A percentile compares a stretch with the other conserved stretches of the same genome.
phyloP scores from a whole-genome alignment of 73 alveolate genomes.

The Stentor roeselii region DNA sequence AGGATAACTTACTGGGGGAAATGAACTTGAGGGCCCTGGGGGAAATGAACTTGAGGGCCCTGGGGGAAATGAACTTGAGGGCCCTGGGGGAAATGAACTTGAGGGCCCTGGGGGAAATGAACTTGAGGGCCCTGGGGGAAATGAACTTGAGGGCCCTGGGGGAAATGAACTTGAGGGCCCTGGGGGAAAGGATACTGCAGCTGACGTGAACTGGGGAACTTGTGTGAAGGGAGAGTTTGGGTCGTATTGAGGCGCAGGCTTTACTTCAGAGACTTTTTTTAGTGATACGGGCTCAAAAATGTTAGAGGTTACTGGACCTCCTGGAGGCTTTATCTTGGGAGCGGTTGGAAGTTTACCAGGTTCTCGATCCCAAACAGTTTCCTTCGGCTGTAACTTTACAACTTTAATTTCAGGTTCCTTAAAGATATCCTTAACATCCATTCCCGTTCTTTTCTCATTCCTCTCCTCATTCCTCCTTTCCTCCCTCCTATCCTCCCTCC shows the following conservation, averaged over 20 bases:
- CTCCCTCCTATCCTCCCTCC: background rate
- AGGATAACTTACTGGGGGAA: background rate
- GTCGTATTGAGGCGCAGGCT: no score
- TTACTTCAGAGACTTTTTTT: background rate
- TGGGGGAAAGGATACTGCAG: background rate
- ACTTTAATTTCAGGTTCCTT: conserved; percentile 2
- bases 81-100: background rate
- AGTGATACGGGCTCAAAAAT: background rate
- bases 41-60: background rate
- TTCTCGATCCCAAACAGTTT: background rate
- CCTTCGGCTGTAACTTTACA: background rate
- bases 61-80: background rate
- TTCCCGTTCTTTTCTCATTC: background rate
- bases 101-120: background rate
- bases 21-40: background rate
- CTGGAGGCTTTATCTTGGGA: background rate
- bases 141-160: background rate
- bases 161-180: background rate
- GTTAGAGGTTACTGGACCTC: background rate
- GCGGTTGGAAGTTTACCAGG: background rate
- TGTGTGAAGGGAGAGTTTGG: no score
- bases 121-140: background rate
- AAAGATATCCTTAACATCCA: background rate
- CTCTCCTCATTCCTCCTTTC: background rate
- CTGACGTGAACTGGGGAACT: no score